These are phyloP conservation scores for Panicum hallii DNA, from an alignment of 202 grass and related monocot genomes.

Conservation along the genomic window DNA sequence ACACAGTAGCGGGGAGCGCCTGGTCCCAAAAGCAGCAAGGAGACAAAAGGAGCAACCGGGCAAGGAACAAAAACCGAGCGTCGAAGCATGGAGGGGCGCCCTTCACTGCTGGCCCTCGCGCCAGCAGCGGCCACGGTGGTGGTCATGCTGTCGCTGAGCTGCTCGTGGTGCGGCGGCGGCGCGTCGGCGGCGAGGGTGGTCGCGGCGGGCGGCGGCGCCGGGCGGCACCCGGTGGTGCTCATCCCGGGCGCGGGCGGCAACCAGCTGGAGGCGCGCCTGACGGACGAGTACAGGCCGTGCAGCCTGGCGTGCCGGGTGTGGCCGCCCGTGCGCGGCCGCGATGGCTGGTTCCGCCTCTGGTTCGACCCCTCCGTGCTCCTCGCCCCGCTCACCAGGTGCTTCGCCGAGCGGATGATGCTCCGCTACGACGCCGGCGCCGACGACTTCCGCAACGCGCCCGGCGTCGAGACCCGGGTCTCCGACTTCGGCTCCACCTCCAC, in stretches of 20 bases:
- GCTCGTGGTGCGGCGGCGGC: slow-evolving; percentile 44
- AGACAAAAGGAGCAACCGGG: neutral
- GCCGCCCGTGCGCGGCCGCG: slow-evolving; percentile 46
- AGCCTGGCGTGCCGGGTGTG: slow-evolving; percentile 65
- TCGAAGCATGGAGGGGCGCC: neutral
- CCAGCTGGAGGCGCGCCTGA: slow-evolving; percentile 88
- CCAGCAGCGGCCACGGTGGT: neutral
- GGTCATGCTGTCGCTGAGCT: slow-evolving; percentile 43
- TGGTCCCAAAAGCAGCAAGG: slow-evolving; percentile 40
- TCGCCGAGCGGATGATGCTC: slow-evolving; percentile 83
- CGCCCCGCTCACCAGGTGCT: slow-evolving; percentile 70
- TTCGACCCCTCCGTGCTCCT: slow-evolving; percentile 84
- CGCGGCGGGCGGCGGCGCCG: neutral
- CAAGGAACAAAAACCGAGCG: neutral
- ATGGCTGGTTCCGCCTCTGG: slow-evolving; percentile 87
- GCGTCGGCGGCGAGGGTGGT: neutral
- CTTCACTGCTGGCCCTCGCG: slow-evolving; percentile 6
- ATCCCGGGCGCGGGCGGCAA: slow-evolving; percentile 84
- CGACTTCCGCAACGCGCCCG: slow-evolving; percentile 84
- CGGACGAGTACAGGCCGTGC: slow-evolving; percentile 66
- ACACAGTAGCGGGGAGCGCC: slow-evolving; percentile 34
- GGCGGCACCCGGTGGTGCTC: slow-evolving; percentile 75
- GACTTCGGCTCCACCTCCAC: slow-evolving; percentile 68
- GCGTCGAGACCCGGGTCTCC: slow-evolving; percentile 66
- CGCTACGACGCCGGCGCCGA: slow-evolving; percentile 60